Percentiles rank a stretch among this genome's conserved stretches.
Evolutionary conservation across 164 flowering plant genomes (phyloP).

Genomic region (Magnolia officinalis): DNA sequence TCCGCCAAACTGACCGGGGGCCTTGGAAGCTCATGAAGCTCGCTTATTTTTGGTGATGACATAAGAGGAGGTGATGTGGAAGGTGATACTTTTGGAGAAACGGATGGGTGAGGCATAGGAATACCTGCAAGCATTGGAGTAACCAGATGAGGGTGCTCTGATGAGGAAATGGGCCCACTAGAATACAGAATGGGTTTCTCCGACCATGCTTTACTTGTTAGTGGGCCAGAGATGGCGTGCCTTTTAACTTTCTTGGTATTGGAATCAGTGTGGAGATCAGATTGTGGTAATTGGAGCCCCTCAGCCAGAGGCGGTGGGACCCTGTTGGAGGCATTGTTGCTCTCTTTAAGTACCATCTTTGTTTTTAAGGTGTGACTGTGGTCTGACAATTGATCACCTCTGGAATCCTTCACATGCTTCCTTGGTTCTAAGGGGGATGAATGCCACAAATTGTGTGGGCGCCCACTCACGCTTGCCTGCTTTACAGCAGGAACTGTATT

Average conservation of each 20-base stretch:
- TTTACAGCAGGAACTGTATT: constrained; percentile 27
- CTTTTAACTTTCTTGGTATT: constrained; percentile 53
- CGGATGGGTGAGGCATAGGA: constrained; percentile 33
- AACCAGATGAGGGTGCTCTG: constrained; percentile 31
- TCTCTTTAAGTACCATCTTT: constrained; percentile 62
- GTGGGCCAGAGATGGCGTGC: constrained; percentile 76
- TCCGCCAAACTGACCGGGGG: constrained; percentile 46
- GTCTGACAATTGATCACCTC: constrained; percentile 36
- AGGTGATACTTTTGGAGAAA: constrained; percentile 61
- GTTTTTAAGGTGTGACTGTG: constrained; percentile 18
- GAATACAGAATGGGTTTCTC: constrained; percentile 33
- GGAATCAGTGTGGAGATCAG: constrained; percentile 25
- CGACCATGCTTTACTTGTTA: constrained; percentile 47
- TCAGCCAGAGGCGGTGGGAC: constrained; percentile 37
- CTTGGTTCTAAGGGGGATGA: constrained; percentile 61
- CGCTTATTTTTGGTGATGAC: constrained; percentile 78
- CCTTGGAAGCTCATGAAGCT: constrained; percentile 95
- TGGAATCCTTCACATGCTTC: constrained; percentile 30
- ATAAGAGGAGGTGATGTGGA: constrained; percentile 49
- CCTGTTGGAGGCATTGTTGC: constrained; percentile 36
- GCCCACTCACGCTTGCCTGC: constrained; percentile 28
- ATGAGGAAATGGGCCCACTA: constrained; percentile 39
- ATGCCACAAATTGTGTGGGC: constrained; percentile 40
- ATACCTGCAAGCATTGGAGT: constrained; percentile 47
- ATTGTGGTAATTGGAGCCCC: constrained; percentile 29